Percentiles rank a stretch among this genome's conserved stretches.
These are phyloP conservation scores for Clathrospora elynae DNA, from an alignment of 2,329 filamentous ascomycete species.

Conservation along the genomic window DNA sequence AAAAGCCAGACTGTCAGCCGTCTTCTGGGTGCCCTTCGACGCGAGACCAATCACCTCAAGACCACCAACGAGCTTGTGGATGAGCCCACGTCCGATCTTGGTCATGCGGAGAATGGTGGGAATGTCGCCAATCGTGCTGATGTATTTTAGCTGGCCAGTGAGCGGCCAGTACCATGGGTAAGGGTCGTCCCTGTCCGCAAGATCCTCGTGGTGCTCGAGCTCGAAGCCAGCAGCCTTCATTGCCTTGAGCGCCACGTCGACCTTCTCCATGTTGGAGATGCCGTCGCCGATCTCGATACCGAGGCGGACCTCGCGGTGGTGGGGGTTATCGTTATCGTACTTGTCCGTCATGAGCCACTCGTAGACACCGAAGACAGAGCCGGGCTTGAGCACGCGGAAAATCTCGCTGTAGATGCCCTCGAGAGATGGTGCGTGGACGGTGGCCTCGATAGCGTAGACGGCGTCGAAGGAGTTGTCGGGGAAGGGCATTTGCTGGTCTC, in stretches of 20 bases:
- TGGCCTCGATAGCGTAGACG: conserved; percentile 96
- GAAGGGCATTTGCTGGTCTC: conserved; percentile 83
- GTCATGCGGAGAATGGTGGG: conserved; percentile 90
- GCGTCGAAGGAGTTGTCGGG: conserved; percentile 90
- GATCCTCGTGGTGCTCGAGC: conserved; percentile 80
- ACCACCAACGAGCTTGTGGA: conserved; percentile 76
- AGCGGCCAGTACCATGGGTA: conserved; percentile 95
- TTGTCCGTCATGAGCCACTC: conserved; percentile 98
- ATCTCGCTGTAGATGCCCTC: conserved; percentile 95
- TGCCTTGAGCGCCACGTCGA: conserved; percentile 78
- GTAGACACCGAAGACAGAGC: conserved; percentile 94
- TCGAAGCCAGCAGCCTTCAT: conserved; percentile 89
- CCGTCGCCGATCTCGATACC: conserved; percentile 96
- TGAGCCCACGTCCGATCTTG: conserved; percentile 73
- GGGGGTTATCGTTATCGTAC: conserved; percentile 86
- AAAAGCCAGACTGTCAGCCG: conserved; percentile 82
- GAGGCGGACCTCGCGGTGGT: conserved; percentile 87
- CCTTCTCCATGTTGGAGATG: conserved; percentile 95
- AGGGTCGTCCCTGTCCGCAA: conserved; percentile 75
- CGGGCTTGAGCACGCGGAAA: conserved; percentile 92
- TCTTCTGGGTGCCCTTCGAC: conserved; percentile 87
- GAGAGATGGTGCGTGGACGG: conserved; percentile 88
- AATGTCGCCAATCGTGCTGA: conserved; percentile 77
- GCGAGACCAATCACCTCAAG: conserved; percentile 77
- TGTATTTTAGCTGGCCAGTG: conserved; percentile 81